Conservation (phyloP, 73 alveolate species). For the Blepharisma stoltei region DNA sequence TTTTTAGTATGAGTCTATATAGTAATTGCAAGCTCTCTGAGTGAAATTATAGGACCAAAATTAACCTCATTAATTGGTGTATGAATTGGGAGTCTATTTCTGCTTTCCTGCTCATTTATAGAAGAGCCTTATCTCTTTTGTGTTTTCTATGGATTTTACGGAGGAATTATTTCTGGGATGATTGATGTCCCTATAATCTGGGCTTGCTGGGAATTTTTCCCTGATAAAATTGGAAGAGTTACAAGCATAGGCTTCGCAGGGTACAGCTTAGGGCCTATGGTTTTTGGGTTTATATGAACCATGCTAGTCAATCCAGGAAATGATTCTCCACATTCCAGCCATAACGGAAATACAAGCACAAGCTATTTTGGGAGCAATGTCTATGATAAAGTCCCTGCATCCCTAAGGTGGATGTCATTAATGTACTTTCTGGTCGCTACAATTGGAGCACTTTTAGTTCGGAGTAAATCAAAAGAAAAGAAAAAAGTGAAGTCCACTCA, state of each 20-base stretch:
- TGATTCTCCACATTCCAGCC: background rate
- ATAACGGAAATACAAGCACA: background rate
- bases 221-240: background rate
- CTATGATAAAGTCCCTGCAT: background rate
- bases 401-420: background rate
- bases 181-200: background rate
- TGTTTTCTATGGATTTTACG: no score
- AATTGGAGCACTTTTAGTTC: background rate
- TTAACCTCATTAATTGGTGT: no score
- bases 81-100: no score
- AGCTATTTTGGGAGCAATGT: background rate
- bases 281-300: constrained; percentile 4
- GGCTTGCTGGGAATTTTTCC: background rate
- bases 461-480: background rate
- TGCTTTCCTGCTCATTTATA: no score
- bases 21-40: no score
- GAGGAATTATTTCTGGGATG: background rate
- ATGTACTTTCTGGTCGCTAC: background rate
- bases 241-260: background rate
- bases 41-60: no score
- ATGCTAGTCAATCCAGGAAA: background rate
- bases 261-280: background rate
- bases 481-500: background rate
- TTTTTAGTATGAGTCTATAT: no score
- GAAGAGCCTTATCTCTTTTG: no score